Evolutionary conservation across 768 basidiomycete species (phyloP).

Genomic region (Lactarius akahatsu): DNA sequence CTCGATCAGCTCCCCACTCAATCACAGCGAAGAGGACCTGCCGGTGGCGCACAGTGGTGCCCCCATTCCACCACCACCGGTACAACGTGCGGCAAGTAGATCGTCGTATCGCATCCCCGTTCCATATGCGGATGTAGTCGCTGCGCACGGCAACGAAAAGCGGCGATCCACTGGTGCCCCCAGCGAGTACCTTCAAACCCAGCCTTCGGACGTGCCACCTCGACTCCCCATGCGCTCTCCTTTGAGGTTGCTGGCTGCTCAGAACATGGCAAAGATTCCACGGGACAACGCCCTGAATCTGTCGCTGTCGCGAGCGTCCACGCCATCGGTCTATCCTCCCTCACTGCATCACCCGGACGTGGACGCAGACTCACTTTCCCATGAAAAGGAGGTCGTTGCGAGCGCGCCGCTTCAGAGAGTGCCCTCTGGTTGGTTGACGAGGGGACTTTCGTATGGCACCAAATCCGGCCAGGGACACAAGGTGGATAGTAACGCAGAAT

Average conservation of each 20-base stretch:
- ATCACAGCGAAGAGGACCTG: conserved; percentile 8
- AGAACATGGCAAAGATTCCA: neutral
- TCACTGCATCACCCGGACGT: conserved; percentile 18
- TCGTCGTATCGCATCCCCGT: conserved; percentile 21
- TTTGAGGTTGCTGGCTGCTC: conserved; percentile 10
- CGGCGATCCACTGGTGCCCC: conserved; percentile 27
- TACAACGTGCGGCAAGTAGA: neutral
- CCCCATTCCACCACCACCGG: neutral
- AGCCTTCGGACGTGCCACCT: conserved; percentile 31
- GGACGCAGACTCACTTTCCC: conserved; percentile 23
- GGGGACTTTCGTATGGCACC: neutral
- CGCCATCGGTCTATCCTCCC: conserved; percentile 32
- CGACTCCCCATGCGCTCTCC: conserved; percentile 30
- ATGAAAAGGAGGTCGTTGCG: conserved; percentile 9
- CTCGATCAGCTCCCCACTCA: neutral
- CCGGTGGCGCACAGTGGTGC: neutral
- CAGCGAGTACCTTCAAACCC: conserved; percentile 24
- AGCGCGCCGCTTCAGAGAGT: neutral
- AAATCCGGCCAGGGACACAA: neutral
- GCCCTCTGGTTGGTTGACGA: neutral
- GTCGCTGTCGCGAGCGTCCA: conserved; percentile 26
- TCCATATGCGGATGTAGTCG: conserved; percentile 6
- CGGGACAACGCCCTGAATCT: conserved; percentile 3
- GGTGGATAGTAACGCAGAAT: neutral
- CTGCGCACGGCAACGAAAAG: neutral